phyloP scores from a whole-genome alignment of 2,329 filamentous ascomycete species.

The Fusarium miscanthi region DNA sequence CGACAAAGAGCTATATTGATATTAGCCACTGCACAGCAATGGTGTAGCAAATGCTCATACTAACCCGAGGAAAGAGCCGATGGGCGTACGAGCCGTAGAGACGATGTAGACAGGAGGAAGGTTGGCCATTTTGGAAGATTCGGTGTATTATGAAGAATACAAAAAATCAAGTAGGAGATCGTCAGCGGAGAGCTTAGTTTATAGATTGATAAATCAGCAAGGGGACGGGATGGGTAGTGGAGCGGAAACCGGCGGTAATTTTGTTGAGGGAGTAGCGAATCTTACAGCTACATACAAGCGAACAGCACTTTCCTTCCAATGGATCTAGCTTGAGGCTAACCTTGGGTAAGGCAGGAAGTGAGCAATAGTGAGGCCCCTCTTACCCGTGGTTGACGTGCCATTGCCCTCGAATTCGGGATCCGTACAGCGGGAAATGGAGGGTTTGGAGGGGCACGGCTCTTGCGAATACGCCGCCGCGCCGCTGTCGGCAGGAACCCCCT shows the following conservation, averaged over 20 bases:
- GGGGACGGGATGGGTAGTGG: constrained; percentile 3
- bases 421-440: constrained; percentile 24
- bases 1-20: constrained; percentile 77
- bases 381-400: constrained; percentile 9
- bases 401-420: constrained; percentile 33
- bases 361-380: constrained; percentile 24
- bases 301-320: constrained; percentile 19
- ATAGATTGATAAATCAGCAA: constrained; percentile 22
- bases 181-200: constrained; percentile 19
- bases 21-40: constrained; percentile 29
- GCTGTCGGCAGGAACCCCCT: constrained; percentile 40
- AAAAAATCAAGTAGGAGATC: constrained; percentile 10
- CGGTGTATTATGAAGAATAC: constrained; percentile 20
- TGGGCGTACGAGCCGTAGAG: constrained; percentile 87
- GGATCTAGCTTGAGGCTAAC: constrained; percentile 12
- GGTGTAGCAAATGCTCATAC: constrained; percentile 13
- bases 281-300: constrained; percentile 12
- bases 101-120: constrained; percentile 95
- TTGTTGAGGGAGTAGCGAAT: constrained; percentile 34
- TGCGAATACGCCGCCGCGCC: constrained; percentile 43
- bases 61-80: constrained; percentile 94
- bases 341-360: not conserved
- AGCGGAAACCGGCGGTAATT: constrained; percentile 37
- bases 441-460: constrained; percentile 43
- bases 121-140: constrained; percentile 72